phyloP scores from a whole-genome alignment of 495 filamentous ascomycete genomes.

The Talaromyces proteolyticus region DNA sequence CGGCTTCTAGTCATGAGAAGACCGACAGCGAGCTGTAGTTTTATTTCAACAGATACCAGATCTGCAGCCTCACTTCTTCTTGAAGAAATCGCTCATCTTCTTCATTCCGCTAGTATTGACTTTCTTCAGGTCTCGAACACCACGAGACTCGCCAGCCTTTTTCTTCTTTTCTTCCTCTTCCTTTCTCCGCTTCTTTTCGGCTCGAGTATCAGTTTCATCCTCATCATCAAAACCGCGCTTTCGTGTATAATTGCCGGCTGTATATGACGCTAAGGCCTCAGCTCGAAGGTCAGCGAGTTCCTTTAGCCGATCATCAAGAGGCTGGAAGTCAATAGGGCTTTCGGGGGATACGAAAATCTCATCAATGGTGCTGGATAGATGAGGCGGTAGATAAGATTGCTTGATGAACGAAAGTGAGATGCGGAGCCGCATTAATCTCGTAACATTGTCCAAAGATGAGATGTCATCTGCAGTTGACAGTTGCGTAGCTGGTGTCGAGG shows the following conservation, averaged over 20 bases:
- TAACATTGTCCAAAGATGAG: conserved; percentile 39
- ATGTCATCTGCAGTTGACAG: conserved; percentile 20
- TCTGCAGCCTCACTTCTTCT: conserved; percentile 55
- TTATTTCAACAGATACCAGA: too few species aligned
- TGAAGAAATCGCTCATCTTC: conserved; percentile 94
- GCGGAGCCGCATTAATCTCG: conserved; percentile 63
- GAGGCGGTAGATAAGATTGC: conserved; percentile 58
- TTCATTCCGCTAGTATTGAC: conserved; percentile 89
- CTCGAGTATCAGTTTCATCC: conserved; percentile 41
- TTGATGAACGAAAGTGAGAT: conserved; percentile 73
- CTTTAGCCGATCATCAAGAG: conserved; percentile 61
- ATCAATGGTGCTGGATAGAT: conserved; percentile 44
- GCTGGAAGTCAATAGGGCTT: conserved; percentile 58
- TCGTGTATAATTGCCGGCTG: conserved; percentile 63
- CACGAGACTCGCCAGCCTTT: conserved; percentile 65
- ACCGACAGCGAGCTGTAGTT: too few species aligned
- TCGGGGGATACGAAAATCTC: conserved; percentile 36
- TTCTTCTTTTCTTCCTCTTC: conserved; percentile 72
- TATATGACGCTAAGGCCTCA: conserved; percentile 62
- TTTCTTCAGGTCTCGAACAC: conserved; percentile 75
- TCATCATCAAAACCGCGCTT: conserved; percentile 70
- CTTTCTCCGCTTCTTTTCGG: conserved; percentile 55
- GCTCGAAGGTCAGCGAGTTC: conserved; percentile 57
- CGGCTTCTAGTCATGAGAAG: too few species aligned
- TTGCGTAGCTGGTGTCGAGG: conserved; percentile 23